Evolutionary conservation across 257 asterid genomes (phyloP).

Genomic region (Catharanthus roseus): DNA sequence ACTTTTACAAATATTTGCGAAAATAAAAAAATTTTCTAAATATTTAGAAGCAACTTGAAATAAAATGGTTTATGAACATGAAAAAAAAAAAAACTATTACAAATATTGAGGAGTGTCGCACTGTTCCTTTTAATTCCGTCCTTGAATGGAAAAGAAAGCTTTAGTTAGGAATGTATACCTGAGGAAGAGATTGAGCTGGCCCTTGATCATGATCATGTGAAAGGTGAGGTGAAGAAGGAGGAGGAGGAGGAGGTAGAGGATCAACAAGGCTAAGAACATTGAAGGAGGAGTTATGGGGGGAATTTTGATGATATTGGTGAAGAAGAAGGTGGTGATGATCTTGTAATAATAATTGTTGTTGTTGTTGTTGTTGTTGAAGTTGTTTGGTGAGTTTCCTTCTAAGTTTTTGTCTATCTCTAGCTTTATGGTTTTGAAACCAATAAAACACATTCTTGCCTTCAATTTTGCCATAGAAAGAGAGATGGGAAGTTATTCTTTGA

Average conservation of each 20-base stretch:
- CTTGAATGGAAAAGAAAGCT: background rate
- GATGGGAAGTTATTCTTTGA: constrained; percentile 65
- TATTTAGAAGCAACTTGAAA: no score
- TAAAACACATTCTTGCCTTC: constrained; percentile 80
- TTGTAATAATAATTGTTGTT: constrained; percentile 20
- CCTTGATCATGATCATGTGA: background rate
- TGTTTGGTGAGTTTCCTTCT: constrained; percentile 47
- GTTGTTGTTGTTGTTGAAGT: constrained; percentile 27
- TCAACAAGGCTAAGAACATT: constrained; percentile 11
- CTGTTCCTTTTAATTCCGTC: no score
- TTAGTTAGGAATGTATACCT: constrained; percentile 14
- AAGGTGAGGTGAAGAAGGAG: constrained; percentile 8
- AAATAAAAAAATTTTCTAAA: no score
- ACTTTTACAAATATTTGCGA: no score
- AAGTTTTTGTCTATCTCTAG: constrained; percentile 77
- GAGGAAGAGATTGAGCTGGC: constrained; percentile 16
- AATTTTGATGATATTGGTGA: constrained; percentile 15
- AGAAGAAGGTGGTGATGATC: constrained; percentile 6
- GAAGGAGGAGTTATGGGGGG: constrained; percentile 1
- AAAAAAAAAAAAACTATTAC: no score
- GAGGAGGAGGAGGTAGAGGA: constrained; percentile 1
- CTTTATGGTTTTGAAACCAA: constrained; percentile 91
- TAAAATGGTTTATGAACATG: no score
- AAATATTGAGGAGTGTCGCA: no score
- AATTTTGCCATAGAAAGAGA: constrained; percentile 57